Evolutionary conservation across 2,329 filamentous ascomycete species (phyloP).

Genomic region (Hymenoscyphus repandus): DNA sequence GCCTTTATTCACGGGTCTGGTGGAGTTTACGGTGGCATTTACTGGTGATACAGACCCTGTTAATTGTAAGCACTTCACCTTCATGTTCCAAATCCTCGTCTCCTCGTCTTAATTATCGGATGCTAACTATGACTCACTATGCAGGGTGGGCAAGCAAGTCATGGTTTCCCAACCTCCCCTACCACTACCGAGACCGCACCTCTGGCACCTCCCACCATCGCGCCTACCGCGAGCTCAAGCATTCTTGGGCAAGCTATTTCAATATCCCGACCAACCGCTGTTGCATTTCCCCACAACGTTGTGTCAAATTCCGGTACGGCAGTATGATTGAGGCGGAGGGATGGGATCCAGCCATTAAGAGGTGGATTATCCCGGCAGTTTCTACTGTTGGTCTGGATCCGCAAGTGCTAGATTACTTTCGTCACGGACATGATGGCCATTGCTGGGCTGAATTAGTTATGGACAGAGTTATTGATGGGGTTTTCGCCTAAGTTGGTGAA

Average conservation of each 20-base stretch:
- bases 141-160: background rate
- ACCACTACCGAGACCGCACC: background rate
- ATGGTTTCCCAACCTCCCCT: background rate
- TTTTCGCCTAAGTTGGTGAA: slow-evolving; percentile 2
- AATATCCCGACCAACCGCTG: background rate
- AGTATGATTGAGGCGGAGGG: background rate
- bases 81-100: no score
- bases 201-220: background rate
- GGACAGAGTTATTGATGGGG: no score
- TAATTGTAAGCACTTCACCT: background rate
- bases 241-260: background rate
- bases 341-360: background rate
- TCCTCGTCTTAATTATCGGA: background rate
- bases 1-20: background rate
- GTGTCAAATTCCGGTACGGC: background rate
- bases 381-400: background rate
- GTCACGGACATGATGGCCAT: no score
- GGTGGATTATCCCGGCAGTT: background rate
- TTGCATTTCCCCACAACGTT: background rate
- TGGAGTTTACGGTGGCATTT: background rate
- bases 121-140: background rate
- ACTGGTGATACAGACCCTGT: background rate
- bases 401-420: no score
- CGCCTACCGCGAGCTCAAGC: background rate
- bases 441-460: no score